Evolutionary conservation across 495 filamentous ascomycete species (phyloP).

Genomic region (Massariosphaeria phaeospora): DNA sequence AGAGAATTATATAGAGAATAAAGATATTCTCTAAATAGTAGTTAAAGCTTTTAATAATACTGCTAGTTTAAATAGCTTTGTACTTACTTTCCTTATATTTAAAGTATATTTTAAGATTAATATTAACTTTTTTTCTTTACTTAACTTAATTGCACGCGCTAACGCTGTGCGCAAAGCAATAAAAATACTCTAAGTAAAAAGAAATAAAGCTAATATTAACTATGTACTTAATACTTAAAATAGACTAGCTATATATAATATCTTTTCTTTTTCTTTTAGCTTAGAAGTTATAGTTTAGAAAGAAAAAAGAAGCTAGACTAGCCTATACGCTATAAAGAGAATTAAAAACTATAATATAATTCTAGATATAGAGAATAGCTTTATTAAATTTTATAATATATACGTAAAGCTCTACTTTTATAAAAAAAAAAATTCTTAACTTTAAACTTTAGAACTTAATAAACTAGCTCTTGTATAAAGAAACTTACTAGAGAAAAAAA

Average conservation of each 20-base stretch:
- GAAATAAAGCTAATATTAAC: slow-evolving; percentile 1
- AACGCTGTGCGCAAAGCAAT: neutral
- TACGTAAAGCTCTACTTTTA: neutral
- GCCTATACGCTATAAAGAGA: neutral
- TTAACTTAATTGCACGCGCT: neutral
- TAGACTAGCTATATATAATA: neutral
- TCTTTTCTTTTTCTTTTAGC: neutral
- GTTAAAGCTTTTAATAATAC: slow-evolving; percentile 1
- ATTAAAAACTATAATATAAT: neutral
- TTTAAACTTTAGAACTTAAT: neutral
- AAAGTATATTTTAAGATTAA: too few relatives aligned
- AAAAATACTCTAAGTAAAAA: neutral
- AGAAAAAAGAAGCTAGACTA: neutral
- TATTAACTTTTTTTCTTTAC: neutral
- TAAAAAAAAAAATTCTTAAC: neutral
- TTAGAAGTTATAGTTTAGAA: neutral
- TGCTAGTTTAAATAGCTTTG: too few relatives aligned
- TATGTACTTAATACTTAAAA: neutral
- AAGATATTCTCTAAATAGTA: neutral
- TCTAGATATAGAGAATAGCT: neutral
- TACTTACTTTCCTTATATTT: too few relatives aligned
- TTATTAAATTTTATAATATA: neutral
- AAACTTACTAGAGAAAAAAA: neutral
- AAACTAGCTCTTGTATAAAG: slow-evolving; percentile 1
- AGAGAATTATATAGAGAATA: neutral